Percentiles rank a stretch among this genome's conserved stretches.
Conservation (phyloP, 805 yeast genomes). For the Candida alai region DNA sequence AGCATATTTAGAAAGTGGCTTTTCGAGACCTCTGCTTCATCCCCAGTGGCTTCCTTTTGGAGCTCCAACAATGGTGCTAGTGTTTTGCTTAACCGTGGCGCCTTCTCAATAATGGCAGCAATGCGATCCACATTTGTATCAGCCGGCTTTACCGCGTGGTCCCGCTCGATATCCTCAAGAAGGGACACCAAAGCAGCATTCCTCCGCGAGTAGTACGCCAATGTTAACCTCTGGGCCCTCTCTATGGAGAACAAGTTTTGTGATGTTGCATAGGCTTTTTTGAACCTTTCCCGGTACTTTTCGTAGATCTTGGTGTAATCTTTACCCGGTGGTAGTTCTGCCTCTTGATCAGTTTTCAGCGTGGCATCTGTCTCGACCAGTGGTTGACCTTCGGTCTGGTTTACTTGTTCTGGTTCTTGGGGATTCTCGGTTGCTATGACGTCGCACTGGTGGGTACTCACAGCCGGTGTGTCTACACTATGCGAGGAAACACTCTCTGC, state of each 20-base stretch:
- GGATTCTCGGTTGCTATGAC: too few species aligned
- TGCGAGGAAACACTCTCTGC: too few species aligned
- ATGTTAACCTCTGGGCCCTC: constrained; percentile 30
- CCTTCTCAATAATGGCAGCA: constrained; percentile 18
- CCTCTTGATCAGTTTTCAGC: constrained; percentile 1
- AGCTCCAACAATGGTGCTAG: constrained; percentile 17
- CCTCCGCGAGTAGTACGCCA: constrained; percentile 31
- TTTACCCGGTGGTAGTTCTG: constrained; percentile 5
- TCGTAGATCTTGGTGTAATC: constrained; percentile 27
- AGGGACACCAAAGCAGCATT: constrained; percentile 35
- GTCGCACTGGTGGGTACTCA: too few species aligned
- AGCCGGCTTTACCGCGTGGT: neutral
- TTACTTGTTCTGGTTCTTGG: too few species aligned
- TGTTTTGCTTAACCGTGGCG: constrained; percentile 17
- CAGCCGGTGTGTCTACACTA: too few species aligned
- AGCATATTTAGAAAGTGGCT: constrained; percentile 22
- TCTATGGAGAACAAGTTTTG: constrained; percentile 28
- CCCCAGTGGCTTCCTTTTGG: neutral
- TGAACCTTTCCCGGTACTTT: constrained; percentile 23
- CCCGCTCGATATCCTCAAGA: constrained; percentile 11
- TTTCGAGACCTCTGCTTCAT: constrained; percentile 14
- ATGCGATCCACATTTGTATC: constrained; percentile 15
- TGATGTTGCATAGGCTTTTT: constrained; percentile 19
- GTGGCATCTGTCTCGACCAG: too few species aligned
- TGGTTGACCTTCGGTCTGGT: too few species aligned